Base-by-base conservation (phyloP, 2,329 filamentous ascomycete species). In the Neocatenulostroma microsporum region DNA sequence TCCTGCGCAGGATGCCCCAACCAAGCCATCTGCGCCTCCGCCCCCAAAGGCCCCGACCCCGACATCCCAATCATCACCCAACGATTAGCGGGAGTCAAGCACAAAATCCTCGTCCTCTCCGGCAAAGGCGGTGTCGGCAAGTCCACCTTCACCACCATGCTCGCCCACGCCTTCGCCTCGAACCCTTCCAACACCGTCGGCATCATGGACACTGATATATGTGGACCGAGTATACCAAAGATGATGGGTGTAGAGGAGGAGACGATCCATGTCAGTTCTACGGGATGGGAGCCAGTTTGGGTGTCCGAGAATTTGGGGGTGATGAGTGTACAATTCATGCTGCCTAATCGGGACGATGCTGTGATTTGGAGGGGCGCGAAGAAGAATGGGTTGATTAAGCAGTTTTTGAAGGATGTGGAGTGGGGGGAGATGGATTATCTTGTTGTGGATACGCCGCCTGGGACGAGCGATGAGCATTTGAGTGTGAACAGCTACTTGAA, bases 301-400 rank as follows among this genome's bases (percentile, higher is more conserved):
- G 88, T 94, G 12, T 76, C 80, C 51, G 91, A 96, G 52, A 98
- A 96, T 53, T 69, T 98, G 3, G 84, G 82, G 2, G 86, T 94
- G 34, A 96, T 98, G 89, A 91, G 83, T 54, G 86, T 98, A 47
- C 91, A 98, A 62, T 98, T 98, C 60, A 94, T 98, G 86, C 70
- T 98, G 30, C 91, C 91, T 0, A 86, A 85, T 54, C 74, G 84
- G 30, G 89, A 98, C 61, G 88, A 94, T 56, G 91, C 91, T 3
- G 81, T 98, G 26, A 98, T 98, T 49, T 98, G 91, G 91, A 76
- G 91, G 34, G 91, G 91, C 0, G 83, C 91, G 3, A 98, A 98
- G 74, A 98, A 98, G 74, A 98, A 96, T 55, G 91, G 91, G 0
- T 66, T 98, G 39, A 96, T 98, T 58, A 98, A 98, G 68, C 84